Evolutionary conservation across 2,329 filamentous ascomycete genomes (phyloP), one percentile per base, ranked within the genome.

Genomic region (Leptographium procerum): DNA sequence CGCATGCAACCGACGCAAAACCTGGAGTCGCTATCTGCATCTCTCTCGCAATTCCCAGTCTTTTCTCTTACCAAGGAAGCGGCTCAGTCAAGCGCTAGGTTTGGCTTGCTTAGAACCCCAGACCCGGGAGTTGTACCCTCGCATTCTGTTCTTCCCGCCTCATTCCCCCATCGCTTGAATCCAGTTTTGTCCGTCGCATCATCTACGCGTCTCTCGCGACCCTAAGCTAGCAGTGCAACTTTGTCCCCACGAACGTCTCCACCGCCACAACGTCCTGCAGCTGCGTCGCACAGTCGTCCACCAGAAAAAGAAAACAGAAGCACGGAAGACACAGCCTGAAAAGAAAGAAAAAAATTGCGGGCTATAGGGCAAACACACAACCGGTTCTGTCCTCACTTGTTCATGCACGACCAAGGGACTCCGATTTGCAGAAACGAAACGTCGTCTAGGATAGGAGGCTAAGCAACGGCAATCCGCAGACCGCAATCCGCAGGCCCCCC

Each of bases 201-300:
- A 13, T 52, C 61, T 56, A 55, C 55, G 58, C 40, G 34, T 50
- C 55, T 56, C 36, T 43, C 48, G 31, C 31, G 26, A 19, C 28
- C 29, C 33, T 40, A 11, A n/a, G 47, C 29, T 45, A 33, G 55
- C 43, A 56, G 29, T 28, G n/a, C 52, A 19, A 54, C 52, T 13
- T 28, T 31, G 43, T 56, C 45, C 45, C 55, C 56, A 55, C 54
- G 31, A 47, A 58, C 31, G 33, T 56, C 59, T 54, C 53, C 59
- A 56, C 59, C 40, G 22, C 53, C 45, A 47, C 48, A 26, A 52
- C 59, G 57, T 52, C 51, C 57, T 56, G 34, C 50, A 57, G 53
- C 53, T 45, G 14, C 53, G 24, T n/a, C 36, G 36, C 36, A 45
- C 16, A 16, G 19, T n/a, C 40, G 36, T 28, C 52, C 52, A 26